A percentile compares a stretch with the other conserved stretches of the same genome.
Conservation (phyloP, 805 yeast species). For the Cyberlindnera euphorbiae region DNA sequence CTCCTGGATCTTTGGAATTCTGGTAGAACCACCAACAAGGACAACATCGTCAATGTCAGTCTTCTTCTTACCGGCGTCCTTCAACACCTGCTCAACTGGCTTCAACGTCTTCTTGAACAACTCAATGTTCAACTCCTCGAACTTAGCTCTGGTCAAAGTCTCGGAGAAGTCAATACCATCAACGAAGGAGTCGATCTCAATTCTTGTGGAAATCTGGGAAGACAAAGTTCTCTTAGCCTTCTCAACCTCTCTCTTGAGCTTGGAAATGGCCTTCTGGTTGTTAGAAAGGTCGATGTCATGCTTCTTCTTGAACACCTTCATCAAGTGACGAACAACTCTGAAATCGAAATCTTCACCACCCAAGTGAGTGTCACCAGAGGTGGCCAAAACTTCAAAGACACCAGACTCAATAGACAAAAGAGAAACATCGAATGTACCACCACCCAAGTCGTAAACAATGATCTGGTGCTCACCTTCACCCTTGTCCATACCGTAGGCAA, state of each 20-base stretch:
- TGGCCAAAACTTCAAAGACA: conserved; percentile 87
- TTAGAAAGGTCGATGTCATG: conserved; percentile 76
- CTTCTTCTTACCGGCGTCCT: conserved; percentile 86
- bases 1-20: conserved; percentile 98
- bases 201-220: conserved; percentile 90
- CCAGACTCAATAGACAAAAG: conserved; percentile 84
- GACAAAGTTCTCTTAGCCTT: conserved; percentile 97
- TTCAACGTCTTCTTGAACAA: conserved; percentile 90
- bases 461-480: conserved; percentile 82
- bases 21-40: conserved; percentile 97
- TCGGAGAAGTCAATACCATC: conserved; percentile 96
- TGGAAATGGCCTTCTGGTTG: conserved; percentile 83
- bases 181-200: conserved; percentile 91
- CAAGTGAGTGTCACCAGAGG: conserved; percentile 94
- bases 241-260: conserved; percentile 95
- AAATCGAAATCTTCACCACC: conserved; percentile 97
- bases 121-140: conserved; percentile 92
- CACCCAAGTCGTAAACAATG: conserved; percentile 92
- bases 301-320: conserved; percentile 88
- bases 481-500: conserved; percentile 90
- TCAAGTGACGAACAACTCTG: conserved; percentile 83
- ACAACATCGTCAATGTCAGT: conserved; percentile 91
- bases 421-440: conserved; percentile 96
- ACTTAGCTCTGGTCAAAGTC: conserved; percentile 94
- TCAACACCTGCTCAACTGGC: conserved; percentile 93